Conservation (phyloP, 2,329 filamentous ascomycete species). For the Alternaria triticimaculans region DNA sequence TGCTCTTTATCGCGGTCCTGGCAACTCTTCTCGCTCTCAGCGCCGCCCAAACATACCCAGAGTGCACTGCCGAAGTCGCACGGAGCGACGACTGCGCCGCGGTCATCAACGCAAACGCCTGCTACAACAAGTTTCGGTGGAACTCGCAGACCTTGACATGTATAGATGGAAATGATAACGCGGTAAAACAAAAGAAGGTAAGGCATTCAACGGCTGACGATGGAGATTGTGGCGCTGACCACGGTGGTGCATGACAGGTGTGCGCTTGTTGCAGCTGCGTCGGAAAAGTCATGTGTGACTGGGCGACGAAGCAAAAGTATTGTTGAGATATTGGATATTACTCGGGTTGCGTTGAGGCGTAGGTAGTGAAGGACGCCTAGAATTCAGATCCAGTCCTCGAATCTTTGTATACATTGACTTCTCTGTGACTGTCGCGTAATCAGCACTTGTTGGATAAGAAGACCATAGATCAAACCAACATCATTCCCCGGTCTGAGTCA, state of each 20-base stretch:
- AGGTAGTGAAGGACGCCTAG: not conserved
- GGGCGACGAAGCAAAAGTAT: conserved; percentile 30
- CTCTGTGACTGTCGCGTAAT: not conserved
- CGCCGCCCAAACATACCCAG: conserved; percentile 24
- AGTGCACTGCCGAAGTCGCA: conserved; percentile 33
- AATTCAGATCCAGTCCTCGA: not conserved
- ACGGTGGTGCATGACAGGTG: conserved; percentile 18
- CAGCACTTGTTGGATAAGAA: too few relatives aligned
- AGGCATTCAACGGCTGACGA: not conserved
- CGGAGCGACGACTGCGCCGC: conserved; percentile 37
- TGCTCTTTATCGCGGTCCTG: conserved; percentile 13
- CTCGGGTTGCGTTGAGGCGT: not conserved
- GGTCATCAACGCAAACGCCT: conserved; percentile 43
- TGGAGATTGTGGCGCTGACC: not conserved
- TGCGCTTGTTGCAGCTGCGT: conserved; percentile 45
- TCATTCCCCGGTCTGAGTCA: too few relatives aligned
- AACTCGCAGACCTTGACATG: conserved; percentile 32
- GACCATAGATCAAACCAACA: too few relatives aligned
- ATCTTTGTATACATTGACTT: not conserved
- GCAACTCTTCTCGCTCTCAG: conserved; percentile 18
- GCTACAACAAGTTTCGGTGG: conserved; percentile 40
- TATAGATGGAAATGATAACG: conserved; percentile 34
- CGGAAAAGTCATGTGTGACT: conserved; percentile 38
- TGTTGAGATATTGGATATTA: conserved; percentile 6
- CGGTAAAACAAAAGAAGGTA: conserved; percentile 33